phyloP scores from a whole-genome alignment of 306 rosid genomes.

The Erythrophleum fordii region DNA sequence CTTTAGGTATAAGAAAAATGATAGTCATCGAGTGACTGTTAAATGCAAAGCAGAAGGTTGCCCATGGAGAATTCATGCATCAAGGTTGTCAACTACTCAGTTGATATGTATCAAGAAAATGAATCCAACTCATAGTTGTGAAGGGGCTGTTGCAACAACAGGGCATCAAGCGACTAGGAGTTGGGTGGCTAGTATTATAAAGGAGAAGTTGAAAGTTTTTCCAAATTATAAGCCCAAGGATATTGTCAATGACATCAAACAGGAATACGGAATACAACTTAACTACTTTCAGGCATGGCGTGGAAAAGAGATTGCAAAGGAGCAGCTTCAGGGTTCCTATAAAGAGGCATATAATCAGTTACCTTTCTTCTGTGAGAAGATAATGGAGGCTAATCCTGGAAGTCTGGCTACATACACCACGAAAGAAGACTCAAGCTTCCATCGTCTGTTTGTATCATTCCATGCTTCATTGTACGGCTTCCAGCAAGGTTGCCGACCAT shows the following conservation, averaged over 20 bases:
- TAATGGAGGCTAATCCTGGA: constrained; percentile 95
- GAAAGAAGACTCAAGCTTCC: constrained; percentile 92
- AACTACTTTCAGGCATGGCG: constrained; percentile 99
- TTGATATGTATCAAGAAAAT: constrained; percentile 97
- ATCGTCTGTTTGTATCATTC: constrained; percentile 91
- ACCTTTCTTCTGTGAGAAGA: constrained; percentile 80
- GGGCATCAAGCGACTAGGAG: constrained; percentile 99
- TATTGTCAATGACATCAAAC: constrained; percentile 89
- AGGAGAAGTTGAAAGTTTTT: constrained; percentile 81
- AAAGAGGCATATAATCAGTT: constrained; percentile 90
- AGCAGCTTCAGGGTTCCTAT: constrained; percentile 98
- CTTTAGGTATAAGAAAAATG: constrained; percentile 93
- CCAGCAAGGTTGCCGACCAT: constrained; percentile 96
- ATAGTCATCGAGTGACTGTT: constrained; percentile 97
- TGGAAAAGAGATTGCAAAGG: constrained; percentile 98
- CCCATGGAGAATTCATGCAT: constrained; percentile 99
- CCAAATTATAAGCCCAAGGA: constrained; percentile 98
- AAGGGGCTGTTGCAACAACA: constrained; percentile 82
- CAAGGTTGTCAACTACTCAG: constrained; percentile 91
- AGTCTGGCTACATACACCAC: constrained; percentile 86
- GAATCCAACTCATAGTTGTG: constrained; percentile 84
- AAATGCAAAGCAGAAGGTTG: constrained; percentile 99
- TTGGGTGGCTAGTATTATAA: constrained; percentile 98
- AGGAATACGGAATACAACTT: constrained; percentile 93
- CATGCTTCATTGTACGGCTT: constrained; percentile 88